Percentiles rank a stretch among this genome's conserved stretches.
These are phyloP conservation scores for Arthrobotrys iridis DNA, from an alignment of 2,329 filamentous ascomycete species.

Conservation along the genomic window DNA sequence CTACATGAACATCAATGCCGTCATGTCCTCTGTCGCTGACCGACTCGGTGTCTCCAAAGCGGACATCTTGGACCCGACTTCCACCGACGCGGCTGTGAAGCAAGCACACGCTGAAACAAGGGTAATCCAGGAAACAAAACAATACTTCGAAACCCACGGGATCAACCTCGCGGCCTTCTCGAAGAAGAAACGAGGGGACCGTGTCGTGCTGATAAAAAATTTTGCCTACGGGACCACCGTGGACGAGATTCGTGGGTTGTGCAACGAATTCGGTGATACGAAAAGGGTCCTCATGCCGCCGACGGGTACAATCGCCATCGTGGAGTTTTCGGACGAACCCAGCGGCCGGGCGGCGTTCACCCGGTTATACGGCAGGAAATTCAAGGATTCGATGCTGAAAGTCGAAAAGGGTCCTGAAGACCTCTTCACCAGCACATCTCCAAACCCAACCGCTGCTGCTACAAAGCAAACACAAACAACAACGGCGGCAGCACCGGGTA, in stretches of 20 bases:
- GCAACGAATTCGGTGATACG: constrained; percentile 86
- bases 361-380: constrained; percentile 84
- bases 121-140: constrained; percentile 94
- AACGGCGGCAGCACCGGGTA: constrained; percentile 12
- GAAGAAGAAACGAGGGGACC: constrained; percentile 82
- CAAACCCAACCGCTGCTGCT: constrained; percentile 57
- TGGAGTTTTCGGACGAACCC: constrained; percentile 81
- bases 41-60: constrained; percentile 90
- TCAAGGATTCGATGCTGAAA: constrained; percentile 91
- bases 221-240: constrained; percentile 83
- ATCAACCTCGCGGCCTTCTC: constrained; percentile 94
- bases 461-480: constrained; percentile 63
- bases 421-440: constrained; percentile 69
- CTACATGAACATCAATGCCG: constrained; percentile 94
- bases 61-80: constrained; percentile 93
- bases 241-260: constrained; percentile 80
- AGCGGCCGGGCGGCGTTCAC: constrained; percentile 86
- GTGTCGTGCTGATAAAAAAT: constrained; percentile 91
- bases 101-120: constrained; percentile 97
- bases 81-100: constrained; percentile 90
- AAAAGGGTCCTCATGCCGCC: constrained; percentile 89
- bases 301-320: constrained; percentile 89
- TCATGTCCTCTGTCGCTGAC: constrained; percentile 87
- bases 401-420: constrained; percentile 91
- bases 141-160: constrained; percentile 86